Evolutionary conservation across 176 grass and related monocot genomes (phyloP).

Genomic region (Oryza nivara): DNA sequence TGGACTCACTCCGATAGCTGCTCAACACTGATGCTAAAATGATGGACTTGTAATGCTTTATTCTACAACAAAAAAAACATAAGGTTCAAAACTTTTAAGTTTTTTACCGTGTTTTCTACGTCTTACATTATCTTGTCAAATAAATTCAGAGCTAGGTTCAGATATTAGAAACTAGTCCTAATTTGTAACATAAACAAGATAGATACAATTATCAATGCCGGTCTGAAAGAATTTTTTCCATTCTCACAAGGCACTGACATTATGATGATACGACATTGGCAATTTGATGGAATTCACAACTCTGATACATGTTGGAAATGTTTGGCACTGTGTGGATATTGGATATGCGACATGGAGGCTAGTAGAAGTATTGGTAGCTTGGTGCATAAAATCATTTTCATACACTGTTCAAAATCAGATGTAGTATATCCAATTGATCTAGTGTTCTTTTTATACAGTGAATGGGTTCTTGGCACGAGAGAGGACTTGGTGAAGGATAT

Average conservation of each 20-base stretch:
- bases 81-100: conserved; percentile 6
- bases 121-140: conserved; percentile 30
- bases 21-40: conserved; percentile 14
- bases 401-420: conserved; percentile 18
- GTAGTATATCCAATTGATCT: conserved; percentile 19
- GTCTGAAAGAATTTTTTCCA: conserved; percentile 2
- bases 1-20: neutral
- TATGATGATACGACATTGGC: conserved; percentile 25
- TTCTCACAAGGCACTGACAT: neutral
- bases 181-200: conserved; percentile 29
- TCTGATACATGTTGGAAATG: conserved; percentile 29
- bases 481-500: conserved; percentile 95
- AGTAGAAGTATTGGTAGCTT: conserved; percentile 40
- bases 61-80: conserved; percentile 9
- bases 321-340: conserved; percentile 24
- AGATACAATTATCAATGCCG: neutral
- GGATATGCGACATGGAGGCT: conserved; percentile 6
- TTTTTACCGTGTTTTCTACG: neutral
- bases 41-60: neutral
- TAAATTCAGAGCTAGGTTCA: conserved; percentile 10
- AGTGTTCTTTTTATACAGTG: conserved; percentile 52
- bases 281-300: conserved; percentile 36
- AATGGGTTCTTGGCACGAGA: conserved; percentile 98
- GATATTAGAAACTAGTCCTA: neutral
- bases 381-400: conserved; percentile 28